Evolutionary conservation across 495 filamentous ascomycete species (phyloP), one percentile per base, ranked within the genome.

Genomic region (Gamarada debralockiae): DNA sequence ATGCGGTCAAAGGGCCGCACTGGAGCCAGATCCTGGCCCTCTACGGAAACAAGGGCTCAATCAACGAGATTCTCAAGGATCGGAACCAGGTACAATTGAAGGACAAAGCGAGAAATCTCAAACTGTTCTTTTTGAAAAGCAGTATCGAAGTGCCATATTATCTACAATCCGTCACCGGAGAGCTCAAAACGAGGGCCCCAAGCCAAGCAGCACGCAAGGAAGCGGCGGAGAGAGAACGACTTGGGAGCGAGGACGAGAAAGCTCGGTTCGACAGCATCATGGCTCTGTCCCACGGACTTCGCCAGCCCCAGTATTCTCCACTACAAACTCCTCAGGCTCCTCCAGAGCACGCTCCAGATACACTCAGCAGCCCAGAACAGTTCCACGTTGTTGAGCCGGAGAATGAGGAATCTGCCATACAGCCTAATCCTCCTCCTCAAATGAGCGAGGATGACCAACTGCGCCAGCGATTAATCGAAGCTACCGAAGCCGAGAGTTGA

Each of bases 1-100:
- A 95, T 64, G 83, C 84, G 48, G 92, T 97, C 23, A 90, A 90
- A 64, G 92, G 92, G 0, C 92, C 92, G 43, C 92, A 97, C 58
- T 97, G 92, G 92, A 91, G 86, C 56, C 91, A 96, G 64, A 97
- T 97, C 31, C 74, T 97, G 2, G 84, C 84, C 12, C 82, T 97
- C 62, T 96, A 92, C 61, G 92, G 92, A 0, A 79, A 81, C 0
- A 87, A 87, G 29, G 92, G 92, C 3, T 85, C 83, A 3, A 80
- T 93, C 48, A 92, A 85, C 44, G 85, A 93, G 56, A 85, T 89
- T 4, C 74, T 97, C 31, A 95, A 95, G 59, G 92, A 96, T 59
- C 82, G 92, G 36, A 95, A 92, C 44, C 92, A 97, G 64, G 92
- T 97, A 0, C 92, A 97, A 62, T 74, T 97, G 13, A 97, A 97